Conservation (phyloP, 805 yeast genomes). For the Myxozyma kluyveri region DNA sequence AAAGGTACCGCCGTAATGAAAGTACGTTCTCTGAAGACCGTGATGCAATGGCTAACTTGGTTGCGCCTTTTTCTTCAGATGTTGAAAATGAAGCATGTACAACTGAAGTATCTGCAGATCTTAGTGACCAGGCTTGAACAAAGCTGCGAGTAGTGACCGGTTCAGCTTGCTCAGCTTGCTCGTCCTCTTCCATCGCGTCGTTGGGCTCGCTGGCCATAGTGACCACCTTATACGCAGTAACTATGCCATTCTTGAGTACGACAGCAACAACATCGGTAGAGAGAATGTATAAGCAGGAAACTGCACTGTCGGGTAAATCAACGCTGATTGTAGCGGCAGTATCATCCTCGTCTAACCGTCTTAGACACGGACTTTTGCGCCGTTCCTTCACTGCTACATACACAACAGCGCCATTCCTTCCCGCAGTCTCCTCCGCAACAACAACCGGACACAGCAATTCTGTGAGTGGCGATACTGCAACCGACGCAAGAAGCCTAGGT, state of each 20-base stretch:
- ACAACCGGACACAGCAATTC: constrained; percentile 25
- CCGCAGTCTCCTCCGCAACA: not conserved
- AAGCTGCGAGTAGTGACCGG: not conserved
- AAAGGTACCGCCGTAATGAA: not conserved
- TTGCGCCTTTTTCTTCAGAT: not conserved
- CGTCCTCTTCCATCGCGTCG: not conserved
- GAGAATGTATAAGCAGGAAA: constrained; percentile 4
- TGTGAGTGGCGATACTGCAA: constrained; percentile 26
- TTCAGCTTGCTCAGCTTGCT: constrained; percentile 1
- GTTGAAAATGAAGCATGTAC: not conserved
- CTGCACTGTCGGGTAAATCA: constrained; percentile 3
- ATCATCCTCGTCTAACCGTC: constrained; percentile 21
- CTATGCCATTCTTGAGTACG: constrained; percentile 12
- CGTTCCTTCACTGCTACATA: constrained; percentile 21
- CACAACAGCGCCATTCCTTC: constrained; percentile 7
- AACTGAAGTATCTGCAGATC: not conserved
- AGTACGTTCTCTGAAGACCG: not conserved
- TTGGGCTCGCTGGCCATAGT: not conserved
- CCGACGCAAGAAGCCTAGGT: constrained; percentile 22
- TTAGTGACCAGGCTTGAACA: constrained; percentile 3
- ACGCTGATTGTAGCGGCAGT: constrained; percentile 4
- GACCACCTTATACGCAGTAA: constrained; percentile 8
- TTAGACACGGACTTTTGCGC: constrained; percentile 8
- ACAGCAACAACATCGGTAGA: constrained; percentile 5
- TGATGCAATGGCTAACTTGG: not conserved